Base-by-base conservation (phyloP, 192 early-diverging fungal genomes). In the Radiomyces spectabilis region DNA sequence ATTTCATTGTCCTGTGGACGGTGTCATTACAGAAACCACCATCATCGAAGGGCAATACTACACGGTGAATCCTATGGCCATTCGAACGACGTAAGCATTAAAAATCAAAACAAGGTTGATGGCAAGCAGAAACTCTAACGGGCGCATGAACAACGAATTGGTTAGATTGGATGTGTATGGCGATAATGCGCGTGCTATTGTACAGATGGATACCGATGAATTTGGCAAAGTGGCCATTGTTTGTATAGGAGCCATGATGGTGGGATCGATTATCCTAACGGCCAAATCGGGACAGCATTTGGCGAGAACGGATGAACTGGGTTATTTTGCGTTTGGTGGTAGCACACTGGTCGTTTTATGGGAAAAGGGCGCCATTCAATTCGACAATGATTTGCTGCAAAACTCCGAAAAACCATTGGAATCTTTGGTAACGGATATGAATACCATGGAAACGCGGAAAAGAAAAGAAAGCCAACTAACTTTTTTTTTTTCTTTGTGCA, bases 41-140 rank as follows among this genome's bases (percentile, higher is more conserved):
- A 41, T 41, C 30, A 75, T 92, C 9, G 50, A 66, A 26, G 86
- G 90, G 0, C 68, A 78, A 5, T 91, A 87, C 60, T 92, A 83
- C 54, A 92, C 90, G 0, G 87, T 91, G 19, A 91, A 89, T 65
- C 88, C 87, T 1, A 89, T 92, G 85, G 85, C 86, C 8, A 80
- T 92, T 50, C 68, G 85, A 37, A 80, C 75, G 15, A 64, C 62
- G n/a, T n/a, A n/a, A n/a, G n/a, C n/a, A n/a, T n/a, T n/a, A n/a
- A n/a, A n/a, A n/a, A n/a, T n/a, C n/a, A n/a, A n/a, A n/a, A n/a
- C n/a, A n/a, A n/a, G n/a, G n/a, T n/a, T n/a, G n/a, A n/a, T n/a
- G n/a, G n/a, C n/a, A n/a, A n/a, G n/a, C n/a, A n/a, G n/a, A n/a
- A n/a, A n/a, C n/a, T n/a, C n/a, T n/a, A n/a, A n/a, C n/a, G n/a